Evolutionary conservation across 345 rosid genomes (phyloP).

Genomic region (Moringa oleifera): DNA sequence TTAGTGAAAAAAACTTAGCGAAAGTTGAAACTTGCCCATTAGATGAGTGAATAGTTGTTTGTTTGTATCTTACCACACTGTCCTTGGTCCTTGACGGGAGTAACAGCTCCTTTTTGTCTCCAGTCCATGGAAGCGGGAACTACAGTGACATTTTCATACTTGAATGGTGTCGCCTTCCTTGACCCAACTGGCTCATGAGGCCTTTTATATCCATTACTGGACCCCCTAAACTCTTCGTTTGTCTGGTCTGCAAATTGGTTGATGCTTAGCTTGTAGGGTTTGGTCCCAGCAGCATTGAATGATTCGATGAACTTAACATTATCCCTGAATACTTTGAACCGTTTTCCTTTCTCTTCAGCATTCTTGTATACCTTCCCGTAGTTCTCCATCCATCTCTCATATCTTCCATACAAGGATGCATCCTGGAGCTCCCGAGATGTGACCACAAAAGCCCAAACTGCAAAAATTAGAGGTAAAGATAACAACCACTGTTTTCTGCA

Average conservation of each 20-base stretch:
- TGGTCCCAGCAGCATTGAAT: conserved; percentile 20
- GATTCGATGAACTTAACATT: conserved; percentile 19
- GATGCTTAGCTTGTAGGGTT: conserved; percentile 33
- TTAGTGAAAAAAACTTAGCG: not conserved
- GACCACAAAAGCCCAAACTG: no score
- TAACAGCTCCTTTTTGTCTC: conserved; percentile 48
- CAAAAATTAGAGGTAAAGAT: no score
- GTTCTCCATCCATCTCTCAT: conserved; percentile 31
- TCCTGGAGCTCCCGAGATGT: conserved; percentile 14
- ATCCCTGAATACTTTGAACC: conserved; percentile 25
- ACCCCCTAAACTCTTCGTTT: conserved; percentile 35
- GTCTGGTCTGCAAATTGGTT: conserved; percentile 44
- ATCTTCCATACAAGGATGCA: conserved; percentile 15
- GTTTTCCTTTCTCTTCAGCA: conserved; percentile 16
- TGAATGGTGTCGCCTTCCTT: conserved; percentile 7
- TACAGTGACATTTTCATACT: conserved; percentile 28
- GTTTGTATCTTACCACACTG: conserved; percentile 27
- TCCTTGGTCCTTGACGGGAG: conserved; percentile 38
- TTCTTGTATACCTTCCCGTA: conserved; percentile 18
- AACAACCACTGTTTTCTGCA: no score
- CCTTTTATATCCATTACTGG: conserved; percentile 31
- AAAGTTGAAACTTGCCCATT: no score
- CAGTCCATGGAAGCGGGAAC: conserved; percentile 37
- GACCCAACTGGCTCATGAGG: conserved; percentile 22
- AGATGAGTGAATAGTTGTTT: not conserved